A percentile compares a stretch with the other conserved stretches of the same genome.
phyloP scores from a whole-genome alignment of 768 basidiomycete species.

The Mrakia gelida region DNA sequence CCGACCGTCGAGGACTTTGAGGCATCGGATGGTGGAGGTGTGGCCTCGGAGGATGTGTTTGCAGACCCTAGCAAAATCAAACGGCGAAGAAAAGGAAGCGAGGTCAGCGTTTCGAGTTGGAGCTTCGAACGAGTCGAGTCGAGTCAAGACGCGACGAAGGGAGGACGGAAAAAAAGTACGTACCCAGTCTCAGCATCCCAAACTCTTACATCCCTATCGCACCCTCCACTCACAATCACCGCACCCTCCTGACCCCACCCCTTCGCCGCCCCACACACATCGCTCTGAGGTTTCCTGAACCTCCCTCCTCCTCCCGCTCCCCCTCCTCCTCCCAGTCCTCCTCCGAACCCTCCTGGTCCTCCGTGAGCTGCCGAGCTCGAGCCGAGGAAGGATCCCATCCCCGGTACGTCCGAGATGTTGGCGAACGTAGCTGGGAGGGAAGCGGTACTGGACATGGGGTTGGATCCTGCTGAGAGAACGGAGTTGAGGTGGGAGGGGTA shows the following conservation, averaged over 20 bases:
- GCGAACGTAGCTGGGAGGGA: conserved; percentile 17
- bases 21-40: conserved; percentile 82
- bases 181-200: conserved; percentile 90
- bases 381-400: not conserved
- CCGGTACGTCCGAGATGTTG: conserved; percentile 24
- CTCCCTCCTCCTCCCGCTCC: not conserved
- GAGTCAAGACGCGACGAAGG: not conserved
- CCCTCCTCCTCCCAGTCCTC: not conserved
- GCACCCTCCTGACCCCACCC: conserved; percentile 87
- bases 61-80: conserved; percentile 51
- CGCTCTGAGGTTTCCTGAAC: conserved; percentile 33
- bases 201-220: conserved; percentile 83
- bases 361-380: not conserved
- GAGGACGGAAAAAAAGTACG: not conserved
- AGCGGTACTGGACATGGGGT: conserved; percentile 12
- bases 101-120: too few relatives aligned
- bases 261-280: conserved; percentile 59
- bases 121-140: not conserved
- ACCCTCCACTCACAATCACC: conserved; percentile 84
- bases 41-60: conserved; percentile 78
- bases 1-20: conserved; percentile 77
- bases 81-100: not conserved
- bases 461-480: not conserved
- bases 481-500: conserved; percentile 8
- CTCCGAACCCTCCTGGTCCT: not conserved